Percentiles rank a stretch among this genome's conserved stretches.
phyloP scores from a whole-genome alignment of 495 filamentous ascomycete genomes.

The Penicillium parvum region DNA sequence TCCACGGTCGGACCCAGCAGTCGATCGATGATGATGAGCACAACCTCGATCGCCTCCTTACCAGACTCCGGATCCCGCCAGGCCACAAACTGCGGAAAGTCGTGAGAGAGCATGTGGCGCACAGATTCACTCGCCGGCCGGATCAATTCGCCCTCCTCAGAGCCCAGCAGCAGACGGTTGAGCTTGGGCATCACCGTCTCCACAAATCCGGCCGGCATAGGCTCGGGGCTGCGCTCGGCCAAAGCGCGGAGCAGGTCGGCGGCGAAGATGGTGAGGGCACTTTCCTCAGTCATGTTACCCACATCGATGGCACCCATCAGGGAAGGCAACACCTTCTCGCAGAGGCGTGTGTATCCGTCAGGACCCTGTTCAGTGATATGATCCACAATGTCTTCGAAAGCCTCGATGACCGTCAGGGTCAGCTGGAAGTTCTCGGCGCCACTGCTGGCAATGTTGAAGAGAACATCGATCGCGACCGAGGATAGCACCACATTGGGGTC shows the following conservation, averaged over 20 bases:
- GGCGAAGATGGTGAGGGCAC: slow-evolving; percentile 77
- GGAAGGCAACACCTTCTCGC: slow-evolving; percentile 80
- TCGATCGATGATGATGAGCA: slow-evolving; percentile 89
- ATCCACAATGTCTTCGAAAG: slow-evolving; percentile 80
- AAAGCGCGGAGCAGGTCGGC: slow-evolving; percentile 79
- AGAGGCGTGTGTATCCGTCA: slow-evolving; percentile 75
- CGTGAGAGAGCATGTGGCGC: slow-evolving; percentile 81
- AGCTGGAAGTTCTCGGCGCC: slow-evolving; percentile 86
- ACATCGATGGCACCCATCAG: slow-evolving; percentile 86
- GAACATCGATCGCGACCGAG: slow-evolving; percentile 69
- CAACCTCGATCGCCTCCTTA: slow-evolving; percentile 82
- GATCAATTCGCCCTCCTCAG: slow-evolving; percentile 78
- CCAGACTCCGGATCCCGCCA: slow-evolving; percentile 70
- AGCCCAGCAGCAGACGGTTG: slow-evolving; percentile 71
- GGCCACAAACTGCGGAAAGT: slow-evolving; percentile 77
- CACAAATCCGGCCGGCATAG: slow-evolving; percentile 83
- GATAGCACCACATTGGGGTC: slow-evolving; percentile 68
- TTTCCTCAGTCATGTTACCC: slow-evolving; percentile 75
- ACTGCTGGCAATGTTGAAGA: slow-evolving; percentile 84
- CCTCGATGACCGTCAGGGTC: slow-evolving; percentile 75
- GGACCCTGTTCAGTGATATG: slow-evolving; percentile 57
- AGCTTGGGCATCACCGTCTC: slow-evolving; percentile 82
- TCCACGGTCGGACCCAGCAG: slow-evolving; percentile 75
- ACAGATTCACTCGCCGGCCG: slow-evolving; percentile 81
- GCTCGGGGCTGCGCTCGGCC: slow-evolving; percentile 72